These are phyloP conservation scores for Psophocarpus tetragonolobus DNA, from an alignment of 306 rosid genomes.

Conservation along the genomic window DNA sequence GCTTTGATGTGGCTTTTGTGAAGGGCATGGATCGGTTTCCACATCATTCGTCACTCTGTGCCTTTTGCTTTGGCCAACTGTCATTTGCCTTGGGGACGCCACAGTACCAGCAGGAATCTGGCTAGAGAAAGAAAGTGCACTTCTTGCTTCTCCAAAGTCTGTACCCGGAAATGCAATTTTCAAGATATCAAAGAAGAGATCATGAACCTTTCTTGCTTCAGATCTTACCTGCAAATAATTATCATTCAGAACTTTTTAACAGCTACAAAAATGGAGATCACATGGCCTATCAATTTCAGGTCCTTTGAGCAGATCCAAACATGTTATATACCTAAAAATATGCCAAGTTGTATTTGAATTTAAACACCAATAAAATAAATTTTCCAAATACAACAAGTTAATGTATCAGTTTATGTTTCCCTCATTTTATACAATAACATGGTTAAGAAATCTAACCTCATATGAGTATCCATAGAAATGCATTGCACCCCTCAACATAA, in stretches of 20 bases:
- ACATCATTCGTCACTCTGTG: conserved; percentile 58
- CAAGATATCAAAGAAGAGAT: conserved; percentile 83
- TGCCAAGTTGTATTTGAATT: neutral
- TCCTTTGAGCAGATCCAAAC: neutral
- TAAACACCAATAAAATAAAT: neutral
- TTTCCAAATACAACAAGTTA: conserved; percentile 4
- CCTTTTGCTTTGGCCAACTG: conserved; percentile 63
- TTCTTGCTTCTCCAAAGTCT: conserved; percentile 78
- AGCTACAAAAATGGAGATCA: conserved; percentile 12
- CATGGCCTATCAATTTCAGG: conserved; percentile 5
- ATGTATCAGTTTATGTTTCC: neutral
- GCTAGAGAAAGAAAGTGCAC: conserved; percentile 62
- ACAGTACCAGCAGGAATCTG: conserved; percentile 41
- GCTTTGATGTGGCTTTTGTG: conserved; percentile 58
- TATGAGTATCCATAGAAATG: conserved; percentile 70
- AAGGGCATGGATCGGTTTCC: conserved; percentile 55
- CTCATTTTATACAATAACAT: neutral
- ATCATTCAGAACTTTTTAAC: conserved; percentile 21
- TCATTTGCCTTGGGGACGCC: conserved; percentile 54
- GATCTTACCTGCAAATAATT: conserved; percentile 62
- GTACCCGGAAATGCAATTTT: conserved; percentile 78
- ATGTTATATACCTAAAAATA: neutral
- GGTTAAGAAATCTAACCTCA: conserved; percentile 66
- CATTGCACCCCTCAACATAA: conserved; percentile 87
- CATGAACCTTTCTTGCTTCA: conserved; percentile 91